Percentiles rank a stretch among this genome's conserved stretches.
These are phyloP conservation scores for Plasmodium coatneyi DNA, from an alignment of 169 alveolate genomes.

Conservation along the genomic window DNA sequence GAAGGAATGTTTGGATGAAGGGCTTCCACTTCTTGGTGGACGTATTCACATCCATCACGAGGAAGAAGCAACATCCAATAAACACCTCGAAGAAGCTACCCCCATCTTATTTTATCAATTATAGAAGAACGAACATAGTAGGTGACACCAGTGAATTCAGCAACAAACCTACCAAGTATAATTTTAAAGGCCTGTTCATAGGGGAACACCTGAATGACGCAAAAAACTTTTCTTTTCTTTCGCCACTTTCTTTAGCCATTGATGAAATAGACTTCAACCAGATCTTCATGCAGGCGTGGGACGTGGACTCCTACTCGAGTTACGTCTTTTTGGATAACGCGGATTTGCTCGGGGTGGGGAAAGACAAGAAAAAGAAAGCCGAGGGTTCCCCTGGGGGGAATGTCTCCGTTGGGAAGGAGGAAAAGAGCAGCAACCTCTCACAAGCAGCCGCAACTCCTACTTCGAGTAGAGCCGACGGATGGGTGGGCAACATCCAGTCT, in stretches of 20 bases:
- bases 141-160: not conserved
- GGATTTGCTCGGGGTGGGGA: not conserved
- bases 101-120: conserved; percentile 13
- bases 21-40: not conserved
- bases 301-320: conserved; percentile 4
- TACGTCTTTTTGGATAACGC: conserved; percentile 7
- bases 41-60: not conserved
- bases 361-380: not conserved
- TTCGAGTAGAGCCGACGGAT: not conserved
- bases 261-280: conserved; percentile 43
- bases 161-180: not conserved
- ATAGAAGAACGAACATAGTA: conserved; percentile 17
- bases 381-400: not conserved
- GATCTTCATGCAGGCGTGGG: conserved; percentile 41
- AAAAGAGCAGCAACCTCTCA: not conserved
- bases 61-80: not conserved
- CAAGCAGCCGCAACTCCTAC: not conserved
- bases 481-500: not conserved
- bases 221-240: not conserved
- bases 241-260: conserved; percentile 66
- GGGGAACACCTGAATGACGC: conserved; percentile 42
- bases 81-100: not conserved
- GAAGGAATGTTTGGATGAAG: not conserved
- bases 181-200: conserved; percentile 47
- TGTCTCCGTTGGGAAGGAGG: not conserved